Conservation (phyloP, 2,329 filamentous ascomycete genomes). For the Aureobasidium sp. region DNA sequence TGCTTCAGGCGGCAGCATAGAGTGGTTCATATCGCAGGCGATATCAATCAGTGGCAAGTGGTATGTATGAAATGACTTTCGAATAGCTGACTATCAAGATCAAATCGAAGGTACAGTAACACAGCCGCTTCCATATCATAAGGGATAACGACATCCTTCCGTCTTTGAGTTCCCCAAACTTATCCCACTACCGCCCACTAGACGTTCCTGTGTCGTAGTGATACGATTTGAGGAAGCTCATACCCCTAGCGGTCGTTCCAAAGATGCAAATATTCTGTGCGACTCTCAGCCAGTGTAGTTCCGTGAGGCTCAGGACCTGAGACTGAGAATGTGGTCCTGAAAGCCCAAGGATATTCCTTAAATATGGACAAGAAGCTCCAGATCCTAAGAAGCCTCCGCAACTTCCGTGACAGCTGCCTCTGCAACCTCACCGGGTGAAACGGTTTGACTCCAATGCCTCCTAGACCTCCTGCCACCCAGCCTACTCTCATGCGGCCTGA, state of each 20-base stretch:
- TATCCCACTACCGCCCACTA: no score
- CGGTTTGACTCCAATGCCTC: not conserved
- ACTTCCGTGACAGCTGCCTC: not conserved
- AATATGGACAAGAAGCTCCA: not conserved
- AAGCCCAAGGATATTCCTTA: not conserved
- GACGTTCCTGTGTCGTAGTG: no score
- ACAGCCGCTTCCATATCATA: no score
- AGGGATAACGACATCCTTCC: no score
- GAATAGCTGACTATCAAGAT: not conserved
- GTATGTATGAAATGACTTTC: not conserved
- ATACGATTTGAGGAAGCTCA: no score
- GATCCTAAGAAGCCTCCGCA: not conserved
- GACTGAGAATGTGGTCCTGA: no score
- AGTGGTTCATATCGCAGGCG: not conserved
- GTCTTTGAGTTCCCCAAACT: no score
- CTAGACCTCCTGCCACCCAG: not conserved
- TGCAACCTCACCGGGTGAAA: not conserved
- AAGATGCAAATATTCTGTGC: no score
- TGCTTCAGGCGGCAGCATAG: not conserved
- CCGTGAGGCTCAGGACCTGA: no score
- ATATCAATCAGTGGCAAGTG: not conserved
- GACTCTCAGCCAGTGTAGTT: no score
- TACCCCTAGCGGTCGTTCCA: no score
- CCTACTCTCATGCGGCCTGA: conserved; percentile 1
- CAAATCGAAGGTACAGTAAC: no score